Evolutionary conservation across 73 alveolate genomes (phyloP).

Genomic region (Tetrahymena malaccensis): DNA sequence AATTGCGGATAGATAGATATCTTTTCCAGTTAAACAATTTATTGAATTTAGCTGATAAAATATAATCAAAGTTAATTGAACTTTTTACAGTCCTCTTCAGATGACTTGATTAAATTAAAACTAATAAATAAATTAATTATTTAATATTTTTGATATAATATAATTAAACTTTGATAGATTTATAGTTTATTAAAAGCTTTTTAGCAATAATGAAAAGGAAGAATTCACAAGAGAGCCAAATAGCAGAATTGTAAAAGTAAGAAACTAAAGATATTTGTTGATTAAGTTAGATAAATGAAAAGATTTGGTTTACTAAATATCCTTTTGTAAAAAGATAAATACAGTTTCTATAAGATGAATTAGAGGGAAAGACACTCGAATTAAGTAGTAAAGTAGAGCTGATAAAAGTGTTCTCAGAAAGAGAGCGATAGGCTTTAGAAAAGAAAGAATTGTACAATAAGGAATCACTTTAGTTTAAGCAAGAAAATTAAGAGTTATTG

Average conservation of each 20-base stretch:
- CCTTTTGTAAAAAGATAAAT: not conserved
- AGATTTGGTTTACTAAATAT: not conserved
- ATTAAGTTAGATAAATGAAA: not conserved
- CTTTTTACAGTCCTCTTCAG: no score
- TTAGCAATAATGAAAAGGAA: not conserved
- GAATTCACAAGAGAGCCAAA: not conserved
- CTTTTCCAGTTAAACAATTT: not conserved
- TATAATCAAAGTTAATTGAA: no score
- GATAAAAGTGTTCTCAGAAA: not conserved
- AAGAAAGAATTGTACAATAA: not conserved
- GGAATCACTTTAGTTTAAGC: not conserved
- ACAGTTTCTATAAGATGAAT: not conserved
- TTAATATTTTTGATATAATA: not conserved
- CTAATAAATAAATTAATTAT: not conserved
- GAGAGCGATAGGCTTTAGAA: not conserved
- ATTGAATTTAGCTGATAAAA: not conserved
- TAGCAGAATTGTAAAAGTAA: not conserved
- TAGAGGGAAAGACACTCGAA: not conserved
- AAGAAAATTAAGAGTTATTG: not conserved
- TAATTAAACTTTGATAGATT: no score
- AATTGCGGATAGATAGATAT: not conserved
- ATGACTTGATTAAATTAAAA: no score
- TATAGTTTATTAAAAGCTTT: not conserved
- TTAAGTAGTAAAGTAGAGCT: not conserved
- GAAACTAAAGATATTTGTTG: not conserved